Conservation (phyloP, 2,329 filamentous ascomycete species). For the Colletotrichum sp. region DNA sequence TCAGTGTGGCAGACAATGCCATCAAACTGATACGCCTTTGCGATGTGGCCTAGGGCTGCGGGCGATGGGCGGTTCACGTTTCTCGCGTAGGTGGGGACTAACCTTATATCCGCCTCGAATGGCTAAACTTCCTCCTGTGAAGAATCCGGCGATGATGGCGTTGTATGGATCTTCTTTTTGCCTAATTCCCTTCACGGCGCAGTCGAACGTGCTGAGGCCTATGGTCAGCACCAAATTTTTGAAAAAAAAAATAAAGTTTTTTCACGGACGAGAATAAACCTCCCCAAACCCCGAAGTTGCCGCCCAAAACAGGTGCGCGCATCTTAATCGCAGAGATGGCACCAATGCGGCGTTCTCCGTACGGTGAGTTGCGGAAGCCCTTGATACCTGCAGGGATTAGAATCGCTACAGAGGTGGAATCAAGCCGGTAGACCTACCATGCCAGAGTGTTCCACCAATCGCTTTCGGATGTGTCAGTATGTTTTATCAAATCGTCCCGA, state of each 20-base stretch:
- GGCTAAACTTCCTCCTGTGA: slow-evolving; percentile 91
- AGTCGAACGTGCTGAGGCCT: slow-evolving; percentile 62
- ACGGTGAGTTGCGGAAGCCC: slow-evolving; percentile 86
- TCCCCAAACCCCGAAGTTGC: slow-evolving; percentile 87
- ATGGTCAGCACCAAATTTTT: no score
- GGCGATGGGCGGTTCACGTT: neutral
- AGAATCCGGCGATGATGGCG: slow-evolving; percentile 95
- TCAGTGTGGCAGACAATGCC: neutral
- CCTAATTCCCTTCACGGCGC: no score
- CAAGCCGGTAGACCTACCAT: slow-evolving; percentile 56
- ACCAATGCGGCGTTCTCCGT: slow-evolving; percentile 94
- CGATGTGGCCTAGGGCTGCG: neutral
- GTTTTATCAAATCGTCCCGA: neutral
- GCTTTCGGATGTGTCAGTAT: slow-evolving; percentile 36
- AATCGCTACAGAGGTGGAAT: rapidly evolving
- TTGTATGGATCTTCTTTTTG: neutral
- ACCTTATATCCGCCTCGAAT: slow-evolving; percentile 85
- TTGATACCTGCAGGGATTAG: slow-evolving; percentile 63
- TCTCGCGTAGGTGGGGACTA: neutral
- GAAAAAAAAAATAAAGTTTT: no score
- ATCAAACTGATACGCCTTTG: neutral
- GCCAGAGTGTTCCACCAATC: slow-evolving; percentile 87
- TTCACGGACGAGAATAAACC: neutral
- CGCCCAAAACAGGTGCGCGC: slow-evolving; percentile 91
- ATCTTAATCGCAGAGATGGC: slow-evolving; percentile 98